Base-by-base conservation (phyloP, 352 stramenopile species). In the Globisporangium orthogonon region DNA sequence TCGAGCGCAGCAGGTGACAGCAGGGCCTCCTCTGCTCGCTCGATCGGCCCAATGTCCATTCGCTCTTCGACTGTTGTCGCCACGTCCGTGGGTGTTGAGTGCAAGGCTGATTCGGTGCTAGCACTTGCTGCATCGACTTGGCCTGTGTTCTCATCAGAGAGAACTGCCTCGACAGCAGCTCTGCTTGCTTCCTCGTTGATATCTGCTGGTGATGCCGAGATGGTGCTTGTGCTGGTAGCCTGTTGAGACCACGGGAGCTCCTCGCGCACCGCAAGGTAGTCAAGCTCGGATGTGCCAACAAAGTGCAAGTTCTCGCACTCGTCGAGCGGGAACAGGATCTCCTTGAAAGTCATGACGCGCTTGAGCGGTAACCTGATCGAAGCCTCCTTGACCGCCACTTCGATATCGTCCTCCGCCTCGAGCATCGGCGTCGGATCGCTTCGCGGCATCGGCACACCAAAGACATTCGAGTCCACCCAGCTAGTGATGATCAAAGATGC, bases 251-350 rank as follows among this genome's bases (percentile, higher is more conserved):
- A 31, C 49, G 58, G 29, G 18, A 63, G 28, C 29, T 63, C 58
- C 30, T 59, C 58, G 14, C 48, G 15, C 4, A 55, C 54, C 10
- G 51, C 41, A 13, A 63, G 52, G 48, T 54, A 63, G 31, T 63
- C 58, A 3, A 40, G 43, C 13, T 63, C 58, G 0, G 44, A 59
- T 52, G 37, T 17, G 17, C 51, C 58, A 7, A 63, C 51, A n/a
- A 63, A 63, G 14, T 63, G 58, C 35, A 63, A 45, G 23, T 30
- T 53, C 15, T 63, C 58, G 45, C 37, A 28, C 51, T 63, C 58
- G 7, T 59, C 51, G 1, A 39, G 35, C 7, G 58, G 58, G 37
- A 33, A 54, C 51, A 63, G 18, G 43, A 63, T 47, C 45, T 63
- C 58, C 39, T 63, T 58, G 44, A 59, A 39, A 37, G 58, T 35